Conservation (phyloP, 2,329 filamentous ascomycete genomes). For the Venturia aucupariae region DNA sequence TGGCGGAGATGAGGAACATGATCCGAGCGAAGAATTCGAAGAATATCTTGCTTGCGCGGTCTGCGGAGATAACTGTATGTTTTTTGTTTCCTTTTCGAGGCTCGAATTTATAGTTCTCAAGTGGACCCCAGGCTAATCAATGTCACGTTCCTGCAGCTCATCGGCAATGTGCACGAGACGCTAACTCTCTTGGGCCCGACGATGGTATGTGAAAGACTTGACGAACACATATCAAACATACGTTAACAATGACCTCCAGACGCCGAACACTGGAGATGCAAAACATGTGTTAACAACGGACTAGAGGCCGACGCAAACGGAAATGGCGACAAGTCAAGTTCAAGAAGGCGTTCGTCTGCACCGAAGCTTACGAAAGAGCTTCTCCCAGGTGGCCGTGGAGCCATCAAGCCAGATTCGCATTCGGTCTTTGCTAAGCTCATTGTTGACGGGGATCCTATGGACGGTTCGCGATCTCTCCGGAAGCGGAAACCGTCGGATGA, state of each 20-base stretch:
- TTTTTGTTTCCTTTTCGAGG: conserved; percentile 11
- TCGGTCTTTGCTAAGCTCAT: conserved; percentile 69
- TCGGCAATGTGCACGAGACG: conserved; percentile 75
- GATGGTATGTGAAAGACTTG: conserved; percentile 46
- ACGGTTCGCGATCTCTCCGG: conserved; percentile 67
- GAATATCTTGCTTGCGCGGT: conserved; percentile 64
- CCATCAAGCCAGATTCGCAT: conserved; percentile 59
- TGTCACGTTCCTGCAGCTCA: conserved; percentile 56
- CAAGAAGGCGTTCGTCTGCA: conserved; percentile 47
- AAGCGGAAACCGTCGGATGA: conserved; percentile 73
- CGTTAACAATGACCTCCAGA: conserved; percentile 32
- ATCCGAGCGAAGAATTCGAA: conserved; percentile 73
- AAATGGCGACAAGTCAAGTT: conserved; percentile 32
- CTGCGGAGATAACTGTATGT: conserved; percentile 77
- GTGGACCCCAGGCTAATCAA: conserved; percentile 31
- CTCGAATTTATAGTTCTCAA: conserved; percentile 13
- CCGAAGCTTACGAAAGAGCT: conserved; percentile 63
- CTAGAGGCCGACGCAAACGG: conserved; percentile 35
- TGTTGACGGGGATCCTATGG: conserved; percentile 61
- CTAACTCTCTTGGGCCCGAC: conserved; percentile 51
- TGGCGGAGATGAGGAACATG: conserved; percentile 70
- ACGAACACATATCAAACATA: conserved; percentile 17
- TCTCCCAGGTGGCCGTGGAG: conserved; percentile 57
- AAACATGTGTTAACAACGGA: conserved; percentile 44
- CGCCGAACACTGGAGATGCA: conserved; percentile 53